phyloP scores from a whole-genome alignment of 2,329 filamentous ascomycete species.

The Rutstroemia sp. region DNA sequence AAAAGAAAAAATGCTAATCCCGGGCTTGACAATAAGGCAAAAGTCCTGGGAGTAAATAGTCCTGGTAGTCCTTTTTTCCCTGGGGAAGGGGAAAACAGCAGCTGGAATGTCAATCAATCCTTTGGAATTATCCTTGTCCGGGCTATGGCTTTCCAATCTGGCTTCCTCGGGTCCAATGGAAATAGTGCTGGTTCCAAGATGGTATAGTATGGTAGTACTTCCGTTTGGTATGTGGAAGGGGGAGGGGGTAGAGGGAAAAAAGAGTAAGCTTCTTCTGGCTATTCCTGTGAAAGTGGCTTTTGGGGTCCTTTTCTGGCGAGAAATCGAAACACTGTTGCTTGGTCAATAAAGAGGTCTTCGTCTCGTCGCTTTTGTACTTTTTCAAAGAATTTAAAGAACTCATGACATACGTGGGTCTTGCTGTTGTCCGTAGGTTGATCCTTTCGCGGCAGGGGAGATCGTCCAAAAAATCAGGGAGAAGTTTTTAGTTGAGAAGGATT shows the following conservation, averaged over 20 bases:
- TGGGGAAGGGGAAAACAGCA: background rate
- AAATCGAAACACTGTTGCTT: background rate
- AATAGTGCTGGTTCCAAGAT: too few species aligned
- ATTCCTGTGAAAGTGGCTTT: background rate
- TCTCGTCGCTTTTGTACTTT: constrained; percentile 4
- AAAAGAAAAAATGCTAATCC: background rate
- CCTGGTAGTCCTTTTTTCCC: background rate
- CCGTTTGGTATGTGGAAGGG: background rate
- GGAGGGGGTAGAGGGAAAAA: background rate
- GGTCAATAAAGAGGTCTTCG: constrained; percentile 1
- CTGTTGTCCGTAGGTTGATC: constrained; percentile 1
- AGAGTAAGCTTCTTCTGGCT: background rate
- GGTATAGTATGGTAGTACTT: background rate
- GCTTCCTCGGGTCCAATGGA: background rate
- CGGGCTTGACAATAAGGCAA: too few species aligned
- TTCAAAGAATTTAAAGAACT: background rate
- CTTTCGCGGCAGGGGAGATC: background rate
- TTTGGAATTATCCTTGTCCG: constrained; percentile 1
- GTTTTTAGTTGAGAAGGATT: background rate
- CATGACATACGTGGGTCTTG: constrained; percentile 2
- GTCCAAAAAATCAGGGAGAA: background rate
- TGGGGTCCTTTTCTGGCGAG: background rate
- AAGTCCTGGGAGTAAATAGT: background rate
- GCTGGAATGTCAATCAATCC: background rate
- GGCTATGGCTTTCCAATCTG: background rate